phyloP scores from a whole-genome alignment of 2,329 filamentous ascomycete genomes.

The Cladosporium velox region DNA sequence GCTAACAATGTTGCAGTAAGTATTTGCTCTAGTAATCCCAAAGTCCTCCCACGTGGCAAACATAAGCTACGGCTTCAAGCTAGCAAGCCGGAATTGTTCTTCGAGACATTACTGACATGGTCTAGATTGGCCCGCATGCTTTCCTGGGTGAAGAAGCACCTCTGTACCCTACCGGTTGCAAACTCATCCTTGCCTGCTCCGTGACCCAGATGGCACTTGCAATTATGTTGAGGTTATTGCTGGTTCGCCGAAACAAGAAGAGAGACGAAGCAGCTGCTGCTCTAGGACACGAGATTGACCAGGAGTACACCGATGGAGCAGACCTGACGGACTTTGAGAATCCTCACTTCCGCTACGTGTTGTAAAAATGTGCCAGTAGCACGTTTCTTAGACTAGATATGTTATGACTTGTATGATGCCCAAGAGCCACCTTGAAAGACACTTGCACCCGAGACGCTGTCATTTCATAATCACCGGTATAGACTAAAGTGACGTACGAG shows the following conservation, averaged over 20 bases:
- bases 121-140: conserved; percentile 50
- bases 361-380: background rate
- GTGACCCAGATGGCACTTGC: conserved; percentile 45
- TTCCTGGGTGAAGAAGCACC: conserved; percentile 51
- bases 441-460: background rate
- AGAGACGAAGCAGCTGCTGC: conserved; percentile 37
- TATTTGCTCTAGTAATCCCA: background rate
- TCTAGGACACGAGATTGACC: conserved; percentile 12
- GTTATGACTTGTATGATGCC: background rate
- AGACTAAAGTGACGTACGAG: no score
- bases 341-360: conserved; percentile 15
- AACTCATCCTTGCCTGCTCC: conserved; percentile 52
- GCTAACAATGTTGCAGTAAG: conserved; percentile 1
- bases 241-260: conserved; percentile 44
- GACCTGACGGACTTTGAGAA: conserved; percentile 45
- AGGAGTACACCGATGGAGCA: conserved; percentile 33
- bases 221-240: conserved; percentile 39
- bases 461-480: background rate
- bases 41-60: background rate
- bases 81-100: background rate
- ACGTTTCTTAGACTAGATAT: background rate
- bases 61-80: no score
- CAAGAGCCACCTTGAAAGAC: background rate
- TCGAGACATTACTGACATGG: conserved; percentile 36
- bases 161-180: conserved; percentile 55